A percentile compares a stretch with the other conserved stretches of the same genome.
Conservation (phyloP, 2,329 filamentous ascomycete genomes). For the Ascochyta fabae region DNA sequence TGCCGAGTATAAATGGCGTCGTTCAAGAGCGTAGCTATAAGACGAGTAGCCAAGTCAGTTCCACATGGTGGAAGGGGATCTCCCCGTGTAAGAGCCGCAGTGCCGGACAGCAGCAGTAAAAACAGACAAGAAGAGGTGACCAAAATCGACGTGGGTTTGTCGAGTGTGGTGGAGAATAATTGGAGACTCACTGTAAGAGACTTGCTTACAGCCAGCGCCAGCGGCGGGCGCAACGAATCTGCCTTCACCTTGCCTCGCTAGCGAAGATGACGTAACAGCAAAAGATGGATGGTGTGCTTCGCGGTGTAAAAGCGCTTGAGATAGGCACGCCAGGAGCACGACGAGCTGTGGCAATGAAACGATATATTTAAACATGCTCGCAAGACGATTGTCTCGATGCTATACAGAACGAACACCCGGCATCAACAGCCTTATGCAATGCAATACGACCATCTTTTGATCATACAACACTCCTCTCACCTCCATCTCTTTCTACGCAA, state of each 20-base stretch:
- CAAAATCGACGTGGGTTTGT: background rate
- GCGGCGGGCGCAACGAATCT: background rate
- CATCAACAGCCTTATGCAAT: background rate
- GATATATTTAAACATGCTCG: background rate
- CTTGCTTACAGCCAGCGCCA: background rate
- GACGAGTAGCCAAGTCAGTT: too few species aligned
- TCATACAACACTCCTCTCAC: background rate
- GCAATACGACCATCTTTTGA: background rate
- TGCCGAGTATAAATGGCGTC: too few species aligned
- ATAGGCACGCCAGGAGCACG: background rate
- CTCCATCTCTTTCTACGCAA: conserved; percentile 16
- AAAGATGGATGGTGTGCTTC: background rate
- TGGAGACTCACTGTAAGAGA: background rate
- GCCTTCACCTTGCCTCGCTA: conserved; percentile 1
- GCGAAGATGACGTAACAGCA: background rate
- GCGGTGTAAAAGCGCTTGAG: background rate
- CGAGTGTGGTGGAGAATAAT: background rate
- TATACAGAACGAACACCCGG: background rate
- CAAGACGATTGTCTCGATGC: background rate
- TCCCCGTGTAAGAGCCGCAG: too few species aligned
- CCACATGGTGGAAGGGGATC: too few species aligned
- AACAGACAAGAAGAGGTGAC: background rate
- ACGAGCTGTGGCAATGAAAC: too few species aligned
- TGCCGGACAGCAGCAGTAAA: background rate
- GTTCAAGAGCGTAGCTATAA: too few species aligned